Percentiles rank a stretch among this genome's conserved stretches.
Evolutionary conservation across 2,329 filamentous ascomycete species (phyloP).

Genomic region (Capronia americana): DNA sequence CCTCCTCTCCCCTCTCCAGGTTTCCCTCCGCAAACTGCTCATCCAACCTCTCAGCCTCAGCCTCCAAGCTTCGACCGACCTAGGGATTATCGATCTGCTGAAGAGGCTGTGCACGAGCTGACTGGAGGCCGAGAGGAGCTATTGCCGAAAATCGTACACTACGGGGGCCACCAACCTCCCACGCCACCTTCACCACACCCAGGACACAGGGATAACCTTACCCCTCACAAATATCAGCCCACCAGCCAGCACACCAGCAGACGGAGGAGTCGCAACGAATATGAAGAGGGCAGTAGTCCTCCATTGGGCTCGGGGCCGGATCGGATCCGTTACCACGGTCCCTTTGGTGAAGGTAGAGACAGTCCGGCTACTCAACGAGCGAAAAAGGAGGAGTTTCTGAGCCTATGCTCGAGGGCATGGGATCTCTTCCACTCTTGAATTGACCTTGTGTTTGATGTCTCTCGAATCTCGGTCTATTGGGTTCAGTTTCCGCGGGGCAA

Average conservation of each 20-base stretch:
- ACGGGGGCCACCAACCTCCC: conserved; percentile 89
- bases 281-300: conserved; percentile 85
- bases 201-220: conserved; percentile 50
- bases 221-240: conserved; percentile 51
- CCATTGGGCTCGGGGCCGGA: conserved; percentile 78
- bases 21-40: conserved; percentile 61
- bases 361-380: conserved; percentile 80
- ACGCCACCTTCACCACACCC: conserved; percentile 79
- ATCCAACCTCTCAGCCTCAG: conserved; percentile 52
- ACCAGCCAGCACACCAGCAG: conserved; percentile 52
- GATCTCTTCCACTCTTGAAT: conserved; percentile 90
- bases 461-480: conserved; percentile 14
- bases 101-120: conserved; percentile 90
- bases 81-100: conserved; percentile 91
- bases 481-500: conserved; percentile 8
- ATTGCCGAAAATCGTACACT: conserved; percentile 91
- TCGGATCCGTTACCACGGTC: conserved; percentile 61
- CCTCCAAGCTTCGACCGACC: conserved; percentile 67
- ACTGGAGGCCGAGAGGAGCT: conserved; percentile 91
- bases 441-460: neutral
- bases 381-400: conserved; percentile 93
- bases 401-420: conserved; percentile 88
- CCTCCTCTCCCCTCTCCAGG: conserved; percentile 76
- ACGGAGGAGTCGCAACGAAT: conserved; percentile 83
- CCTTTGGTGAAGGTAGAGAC: conserved; percentile 81